Percentiles rank a stretch among this genome's conserved stretches.
Evolutionary conservation across 2,329 filamentous ascomycete species (phyloP).

Genomic region (Colletotrichum viniferum): DNA sequence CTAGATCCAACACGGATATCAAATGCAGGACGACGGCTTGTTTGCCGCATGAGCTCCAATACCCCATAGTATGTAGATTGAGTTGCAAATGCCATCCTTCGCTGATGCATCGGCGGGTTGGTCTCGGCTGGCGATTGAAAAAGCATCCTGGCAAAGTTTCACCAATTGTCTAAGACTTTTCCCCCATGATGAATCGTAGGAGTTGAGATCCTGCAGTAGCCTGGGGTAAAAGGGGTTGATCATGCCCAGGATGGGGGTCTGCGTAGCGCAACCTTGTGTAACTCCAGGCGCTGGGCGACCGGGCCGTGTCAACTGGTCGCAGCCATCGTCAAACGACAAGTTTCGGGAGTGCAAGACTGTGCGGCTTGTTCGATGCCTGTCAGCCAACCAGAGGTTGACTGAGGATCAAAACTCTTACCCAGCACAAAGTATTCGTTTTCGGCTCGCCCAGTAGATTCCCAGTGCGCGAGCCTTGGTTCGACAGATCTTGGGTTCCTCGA

Average conservation of each 20-base stretch:
- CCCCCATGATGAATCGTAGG: not conserved
- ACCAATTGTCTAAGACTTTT: not conserved
- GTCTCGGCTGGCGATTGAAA: not conserved
- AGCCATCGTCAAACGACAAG: slow-evolving; percentile 9
- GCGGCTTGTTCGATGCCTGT: not conserved
- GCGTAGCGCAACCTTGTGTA: not conserved
- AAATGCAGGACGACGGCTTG: not conserved
- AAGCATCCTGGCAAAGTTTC: not conserved
- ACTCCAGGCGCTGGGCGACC: not conserved
- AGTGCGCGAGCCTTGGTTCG: not conserved
- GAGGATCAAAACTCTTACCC: not conserved
- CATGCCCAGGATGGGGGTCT: not conserved
- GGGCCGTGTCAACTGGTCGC: slow-evolving; percentile 2
- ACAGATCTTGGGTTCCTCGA: not conserved
- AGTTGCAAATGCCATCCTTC: not conserved
- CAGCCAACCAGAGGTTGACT: not conserved
- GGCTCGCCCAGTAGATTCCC: not conserved
- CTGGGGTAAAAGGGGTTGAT: not conserved
- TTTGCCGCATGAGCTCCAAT: not conserved
- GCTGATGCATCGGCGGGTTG: not conserved
- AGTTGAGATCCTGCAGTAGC: not conserved
- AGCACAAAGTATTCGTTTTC: not conserved
- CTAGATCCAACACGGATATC: not conserved
- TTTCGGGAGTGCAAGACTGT: not conserved
- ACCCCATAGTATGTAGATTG: not conserved